phyloP scores from a whole-genome alignment of 164 flowering plant species.

The Paratinospora sagittata region DNA sequence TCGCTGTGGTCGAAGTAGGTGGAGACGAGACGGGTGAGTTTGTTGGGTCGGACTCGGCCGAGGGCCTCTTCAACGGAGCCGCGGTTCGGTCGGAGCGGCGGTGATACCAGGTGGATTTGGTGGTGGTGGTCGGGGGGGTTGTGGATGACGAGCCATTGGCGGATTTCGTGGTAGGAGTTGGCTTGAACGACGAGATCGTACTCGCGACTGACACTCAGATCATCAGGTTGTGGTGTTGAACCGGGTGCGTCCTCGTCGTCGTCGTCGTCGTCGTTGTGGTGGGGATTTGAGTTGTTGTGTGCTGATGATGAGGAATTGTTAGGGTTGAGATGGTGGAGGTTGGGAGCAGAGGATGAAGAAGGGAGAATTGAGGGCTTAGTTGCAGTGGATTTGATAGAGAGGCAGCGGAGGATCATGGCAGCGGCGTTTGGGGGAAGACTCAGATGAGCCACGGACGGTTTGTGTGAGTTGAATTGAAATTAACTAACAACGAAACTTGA shows the following conservation, averaged over 20 bases:
- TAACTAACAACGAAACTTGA: no score
- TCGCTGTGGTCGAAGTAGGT: conserved; percentile 70
- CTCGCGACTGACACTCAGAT: conserved; percentile 16
- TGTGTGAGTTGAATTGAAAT: no score
- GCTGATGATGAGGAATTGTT: background rate
- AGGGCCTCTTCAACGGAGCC: conserved; percentile 49
- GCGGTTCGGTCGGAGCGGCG: conserved; percentile 49
- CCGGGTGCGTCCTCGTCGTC: no score
- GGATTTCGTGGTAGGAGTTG: conserved; percentile 59
- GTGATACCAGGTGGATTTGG: background rate
- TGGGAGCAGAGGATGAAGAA: background rate
- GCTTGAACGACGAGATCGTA: conserved; percentile 49
- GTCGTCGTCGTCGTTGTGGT: background rate
- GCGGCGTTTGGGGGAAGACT: background rate
- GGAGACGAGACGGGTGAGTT: conserved; percentile 42
- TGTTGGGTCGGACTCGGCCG: conserved; percentile 23
- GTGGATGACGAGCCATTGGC: background rate
- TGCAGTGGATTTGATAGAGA: background rate
- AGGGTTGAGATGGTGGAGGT: background rate
- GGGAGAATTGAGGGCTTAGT: background rate
- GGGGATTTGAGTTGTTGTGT: background rate
- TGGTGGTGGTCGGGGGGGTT: conserved; percentile 1
- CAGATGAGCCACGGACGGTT: no score
- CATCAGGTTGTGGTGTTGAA: background rate
- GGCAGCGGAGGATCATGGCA: background rate